Base-by-base conservation (phyloP, 1,139 yeast genomes). In the Pichia sp. region DNA sequence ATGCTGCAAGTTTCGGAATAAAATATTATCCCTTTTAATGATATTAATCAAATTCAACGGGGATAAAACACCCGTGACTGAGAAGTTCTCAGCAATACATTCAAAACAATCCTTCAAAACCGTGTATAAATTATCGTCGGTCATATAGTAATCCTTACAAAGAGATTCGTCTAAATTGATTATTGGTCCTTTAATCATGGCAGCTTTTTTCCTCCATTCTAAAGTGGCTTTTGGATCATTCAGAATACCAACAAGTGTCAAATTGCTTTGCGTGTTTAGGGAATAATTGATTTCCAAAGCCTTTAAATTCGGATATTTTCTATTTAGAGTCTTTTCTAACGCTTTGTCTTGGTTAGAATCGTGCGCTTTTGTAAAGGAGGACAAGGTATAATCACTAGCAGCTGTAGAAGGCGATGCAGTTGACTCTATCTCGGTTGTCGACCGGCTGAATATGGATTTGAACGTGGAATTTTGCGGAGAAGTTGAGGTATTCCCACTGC, bases 1-100 rank as follows among this genome's bases (percentile, higher is more conserved):
- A 62, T 92, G 98, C 95, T 90, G 88, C 44, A 85, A 81, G 49
- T 88, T 85, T 51, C 95, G 72, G 61, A 92, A 92, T 54, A 92
- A 68, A 55, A 80, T 85, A 61, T 92, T 92, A 56, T 86, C 88
- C 46, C 77, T 77, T 61, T 88, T 88, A 44, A 90, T 69, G 44
- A 82, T 81, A 41, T 79, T 81, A 42, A 92, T 78, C 43, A 92
- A 75, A 55, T 77, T 74, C 33, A 71, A 67, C 0, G 97, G 97
- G 1, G 95, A 85, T 1, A 87, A 90, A 7, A 92, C 87, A 3
- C 97, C 97, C 3, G 77, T 79, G 29, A 75, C 71, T 5, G 83
- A 73, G 46, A 68, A 67, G 60, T 81, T 79, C 59, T 87, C 96
- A 5, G 79, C 73, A 75, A 90, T 84, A 49, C 85, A 69, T 60